Evolutionary conservation across 371 early-diverging fungal species (phyloP).

Genomic region (Gilbertella persicaria): DNA sequence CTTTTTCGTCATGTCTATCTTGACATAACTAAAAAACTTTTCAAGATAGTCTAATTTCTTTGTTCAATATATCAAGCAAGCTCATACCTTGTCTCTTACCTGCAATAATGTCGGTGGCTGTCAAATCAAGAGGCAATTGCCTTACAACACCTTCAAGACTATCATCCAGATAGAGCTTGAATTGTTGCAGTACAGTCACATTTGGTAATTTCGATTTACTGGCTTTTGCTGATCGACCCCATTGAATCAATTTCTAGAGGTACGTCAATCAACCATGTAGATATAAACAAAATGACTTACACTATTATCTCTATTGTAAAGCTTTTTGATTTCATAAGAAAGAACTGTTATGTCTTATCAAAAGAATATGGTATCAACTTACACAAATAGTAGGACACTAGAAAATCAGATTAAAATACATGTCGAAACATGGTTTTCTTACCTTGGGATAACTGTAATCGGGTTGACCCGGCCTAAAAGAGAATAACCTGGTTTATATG

Average conservation of each 20-base stretch:
- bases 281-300: conserved; percentile 22
- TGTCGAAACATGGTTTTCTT: not conserved
- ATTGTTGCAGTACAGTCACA: conserved; percentile 45
- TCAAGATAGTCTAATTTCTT: conserved; percentile 44
- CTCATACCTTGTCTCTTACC: conserved; percentile 19
- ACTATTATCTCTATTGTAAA: conserved; percentile 31
- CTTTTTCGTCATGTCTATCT: conserved; percentile 49
- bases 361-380: conserved; percentile 12
- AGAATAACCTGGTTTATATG: not conserved
- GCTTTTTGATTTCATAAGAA: conserved; percentile 11
- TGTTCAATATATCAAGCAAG: not conserved
- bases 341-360: not conserved
- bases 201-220: conserved; percentile 23
- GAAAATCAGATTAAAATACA: not conserved
- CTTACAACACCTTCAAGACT: conserved; percentile 39
- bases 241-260: conserved; percentile 35
- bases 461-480: conserved; percentile 44
- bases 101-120: conserved; percentile 46
- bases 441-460: conserved; percentile 47
- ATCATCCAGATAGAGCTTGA: conserved; percentile 59
- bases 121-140: conserved; percentile 51
- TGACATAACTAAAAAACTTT: conserved; percentile 49
- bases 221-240: conserved; percentile 46
- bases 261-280: too few relatives aligned
- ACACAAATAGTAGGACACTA: conserved; percentile 51